A percentile compares a stretch with the other conserved stretches of the same genome.
Evolutionary conservation across 768 basidiomycete genomes (phyloP).

Genomic region (Trametes elegans): DNA sequence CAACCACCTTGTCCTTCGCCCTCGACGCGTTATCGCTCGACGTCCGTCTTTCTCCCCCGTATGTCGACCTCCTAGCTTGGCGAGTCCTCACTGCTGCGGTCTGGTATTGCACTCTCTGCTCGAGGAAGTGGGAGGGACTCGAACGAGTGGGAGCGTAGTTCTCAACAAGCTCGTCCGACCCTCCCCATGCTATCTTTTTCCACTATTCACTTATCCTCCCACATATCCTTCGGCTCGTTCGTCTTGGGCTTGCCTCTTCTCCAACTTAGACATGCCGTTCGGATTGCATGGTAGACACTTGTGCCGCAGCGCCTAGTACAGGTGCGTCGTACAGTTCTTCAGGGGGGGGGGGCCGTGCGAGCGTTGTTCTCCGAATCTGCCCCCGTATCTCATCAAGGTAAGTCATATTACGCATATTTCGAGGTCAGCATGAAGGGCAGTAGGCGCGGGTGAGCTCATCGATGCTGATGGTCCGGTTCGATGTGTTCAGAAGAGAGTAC

Average conservation of each 20-base stretch:
- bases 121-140: not conserved
- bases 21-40: constrained; percentile 1
- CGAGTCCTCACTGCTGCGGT: not conserved
- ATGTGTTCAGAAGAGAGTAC: no score
- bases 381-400: constrained; percentile 2
- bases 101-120: not conserved
- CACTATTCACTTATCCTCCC: not conserved
- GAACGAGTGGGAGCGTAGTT: constrained; percentile 45
- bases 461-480: no score
- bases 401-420: not conserved
- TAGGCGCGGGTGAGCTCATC: no score
- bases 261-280: no score
- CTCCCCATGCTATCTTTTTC: not conserved
- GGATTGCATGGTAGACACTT: no score
- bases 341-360: constrained; percentile 27
- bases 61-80: not conserved
- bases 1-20: constrained; percentile 11
- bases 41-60: constrained; percentile 6
- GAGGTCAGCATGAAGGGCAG: no score
- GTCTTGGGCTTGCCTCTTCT: no score
- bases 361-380: constrained; percentile 35
- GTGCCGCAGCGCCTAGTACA: no score
- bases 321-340: not conserved
- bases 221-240: not conserved
- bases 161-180: constrained; percentile 40